Evolutionary conservation across 495 filamentous ascomycete genomes (phyloP).

Genomic region (Penicillium lividum): DNA sequence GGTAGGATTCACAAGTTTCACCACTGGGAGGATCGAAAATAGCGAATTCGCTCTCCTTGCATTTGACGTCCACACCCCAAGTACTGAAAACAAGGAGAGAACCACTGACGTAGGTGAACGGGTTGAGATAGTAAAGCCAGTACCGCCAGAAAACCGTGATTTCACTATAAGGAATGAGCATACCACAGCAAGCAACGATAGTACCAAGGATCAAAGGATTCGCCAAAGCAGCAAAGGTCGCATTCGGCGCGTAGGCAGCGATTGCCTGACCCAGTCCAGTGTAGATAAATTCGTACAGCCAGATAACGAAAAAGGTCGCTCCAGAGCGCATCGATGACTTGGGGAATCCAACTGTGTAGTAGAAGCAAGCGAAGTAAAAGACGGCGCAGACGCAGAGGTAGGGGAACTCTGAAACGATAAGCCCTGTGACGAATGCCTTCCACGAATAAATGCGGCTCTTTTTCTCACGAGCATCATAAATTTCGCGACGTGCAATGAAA

Average conservation of each 20-base stretch:
- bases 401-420: slow-evolving; percentile 54
- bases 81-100: slow-evolving; percentile 59
- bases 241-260: slow-evolving; percentile 58
- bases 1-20: slow-evolving; percentile 57
- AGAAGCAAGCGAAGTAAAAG: slow-evolving; percentile 53
- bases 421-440: slow-evolving; percentile 52
- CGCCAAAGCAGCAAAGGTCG: slow-evolving; percentile 55
- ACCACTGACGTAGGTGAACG: slow-evolving; percentile 68
- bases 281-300: slow-evolving; percentile 55
- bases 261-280: slow-evolving; percentile 62
- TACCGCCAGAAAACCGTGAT: slow-evolving; percentile 65
- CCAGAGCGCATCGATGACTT: slow-evolving; percentile 44
- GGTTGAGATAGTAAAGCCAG: slow-evolving; percentile 75
- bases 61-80: slow-evolving; percentile 56
- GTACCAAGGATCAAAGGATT: slow-evolving; percentile 57
- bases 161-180: slow-evolving; percentile 40
- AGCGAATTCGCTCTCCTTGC: slow-evolving; percentile 59
- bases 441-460: slow-evolving; percentile 56
- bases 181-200: slow-evolving; percentile 55
- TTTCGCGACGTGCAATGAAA: slow-evolving; percentile 53
- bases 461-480: slow-evolving; percentile 55
- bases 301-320: slow-evolving; percentile 55
- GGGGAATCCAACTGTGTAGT: slow-evolving; percentile 43
- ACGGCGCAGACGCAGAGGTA: slow-evolving; percentile 52
- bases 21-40: slow-evolving; percentile 54